A percentile compares a stretch with the other conserved stretches of the same genome.
phyloP scores from a whole-genome alignment of 441 rosid species.

The Populus hybrid region DNA sequence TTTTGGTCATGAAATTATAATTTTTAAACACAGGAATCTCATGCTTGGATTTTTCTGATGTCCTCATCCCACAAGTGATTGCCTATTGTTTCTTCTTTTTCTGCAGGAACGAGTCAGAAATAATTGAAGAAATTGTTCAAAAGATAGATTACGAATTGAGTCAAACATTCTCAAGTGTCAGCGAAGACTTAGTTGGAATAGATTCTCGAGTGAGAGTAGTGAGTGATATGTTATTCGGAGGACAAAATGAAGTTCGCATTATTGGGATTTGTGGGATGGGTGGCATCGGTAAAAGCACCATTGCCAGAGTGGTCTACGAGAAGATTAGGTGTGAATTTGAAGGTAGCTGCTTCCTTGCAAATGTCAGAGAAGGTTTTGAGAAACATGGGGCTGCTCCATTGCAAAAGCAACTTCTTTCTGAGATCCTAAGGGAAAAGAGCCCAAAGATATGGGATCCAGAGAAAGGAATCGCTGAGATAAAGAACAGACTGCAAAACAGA shows the following conservation, averaged over 20 bases:
- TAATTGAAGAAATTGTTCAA: slow-evolving; percentile 2
- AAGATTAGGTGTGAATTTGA: slow-evolving; percentile 2
- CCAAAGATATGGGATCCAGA: not conserved
- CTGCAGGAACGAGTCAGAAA: slow-evolving; percentile 12
- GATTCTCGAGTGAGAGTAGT: slow-evolving; percentile 3
- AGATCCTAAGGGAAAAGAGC: not conserved
- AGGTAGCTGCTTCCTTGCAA: slow-evolving; percentile 6
- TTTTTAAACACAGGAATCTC: no score
- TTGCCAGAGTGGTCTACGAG: slow-evolving; percentile 6
- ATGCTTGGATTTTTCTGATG: no score
- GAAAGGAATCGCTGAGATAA: slow-evolving; percentile 1
- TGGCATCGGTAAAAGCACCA: slow-evolving; percentile 15
- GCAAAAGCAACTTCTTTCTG: slow-evolving; percentile 14
- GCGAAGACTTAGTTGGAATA: slow-evolving; percentile 15
- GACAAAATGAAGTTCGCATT: slow-evolving; percentile 5
- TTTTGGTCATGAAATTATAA: no score
- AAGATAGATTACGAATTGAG: not conserved
- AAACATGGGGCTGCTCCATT: slow-evolving; percentile 6
- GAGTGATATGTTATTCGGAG: slow-evolving; percentile 5
- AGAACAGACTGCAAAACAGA: not conserved
- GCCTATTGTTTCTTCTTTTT: not conserved
- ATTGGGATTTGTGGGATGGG: slow-evolving; percentile 21
- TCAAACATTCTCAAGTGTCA: not conserved
- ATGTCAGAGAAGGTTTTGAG: slow-evolving; percentile 10
- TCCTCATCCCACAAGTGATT: no score